Percentiles rank a stretch among this genome's conserved stretches.
These are phyloP conservation scores for Saccharomycopsis fodiens DNA, from an alignment of 805 yeast genomes.

Conservation along the genomic window DNA sequence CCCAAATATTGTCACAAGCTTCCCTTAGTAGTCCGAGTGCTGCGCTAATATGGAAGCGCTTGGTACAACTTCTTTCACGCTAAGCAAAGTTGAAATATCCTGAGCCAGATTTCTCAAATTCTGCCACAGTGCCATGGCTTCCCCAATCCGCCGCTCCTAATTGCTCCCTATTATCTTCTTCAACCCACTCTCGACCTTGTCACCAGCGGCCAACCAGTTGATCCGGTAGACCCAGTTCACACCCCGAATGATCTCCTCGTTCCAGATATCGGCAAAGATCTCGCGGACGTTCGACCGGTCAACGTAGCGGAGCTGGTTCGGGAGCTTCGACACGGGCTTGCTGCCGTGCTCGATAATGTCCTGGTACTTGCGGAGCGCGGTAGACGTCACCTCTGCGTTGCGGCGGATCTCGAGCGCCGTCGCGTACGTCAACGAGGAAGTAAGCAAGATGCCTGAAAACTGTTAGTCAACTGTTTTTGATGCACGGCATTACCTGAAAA, in stretches of 20 bases:
- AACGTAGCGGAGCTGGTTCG: constrained; percentile 12
- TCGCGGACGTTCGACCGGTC: constrained; percentile 19
- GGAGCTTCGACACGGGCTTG: neutral
- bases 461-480: neutral
- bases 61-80: too few species aligned
- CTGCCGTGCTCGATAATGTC: constrained; percentile 13
- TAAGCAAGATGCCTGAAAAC: constrained; percentile 12
- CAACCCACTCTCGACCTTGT: constrained; percentile 14
- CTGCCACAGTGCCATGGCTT: too few species aligned
- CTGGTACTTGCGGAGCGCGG: constrained; percentile 10
- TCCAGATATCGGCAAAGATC: constrained; percentile 20
- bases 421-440: constrained; percentile 18
- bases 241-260: constrained; percentile 19
- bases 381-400: constrained; percentile 4
- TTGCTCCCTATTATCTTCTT: neutral
- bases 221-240: constrained; percentile 21
- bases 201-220: constrained; percentile 19
- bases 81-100: too few species aligned
- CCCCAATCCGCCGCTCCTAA: too few species aligned
- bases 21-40: too few species aligned
- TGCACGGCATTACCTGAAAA: neutral
- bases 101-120: too few species aligned
- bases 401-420: constrained; percentile 17
- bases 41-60: too few species aligned
- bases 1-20: too few species aligned